Conservation (phyloP, 164 flowering plant genomes). For the Piper longum region DNA sequence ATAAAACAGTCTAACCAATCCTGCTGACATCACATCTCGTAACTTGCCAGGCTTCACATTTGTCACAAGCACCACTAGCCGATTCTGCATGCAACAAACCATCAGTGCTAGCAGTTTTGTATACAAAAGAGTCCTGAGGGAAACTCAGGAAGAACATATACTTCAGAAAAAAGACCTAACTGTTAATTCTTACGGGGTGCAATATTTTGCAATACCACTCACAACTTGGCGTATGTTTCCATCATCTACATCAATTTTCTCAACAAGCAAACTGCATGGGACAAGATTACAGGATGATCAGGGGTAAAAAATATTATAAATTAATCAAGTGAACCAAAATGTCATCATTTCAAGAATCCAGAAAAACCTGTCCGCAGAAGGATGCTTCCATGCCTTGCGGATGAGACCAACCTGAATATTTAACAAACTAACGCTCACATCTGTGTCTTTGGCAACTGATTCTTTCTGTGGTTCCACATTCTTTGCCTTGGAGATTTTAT, state of each 20-base stretch:
- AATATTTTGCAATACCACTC: constrained; percentile 90
- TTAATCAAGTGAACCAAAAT: not conserved
- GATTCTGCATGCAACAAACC: constrained; percentile 39
- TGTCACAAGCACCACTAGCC: constrained; percentile 70
- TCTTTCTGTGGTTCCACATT: constrained; percentile 42
- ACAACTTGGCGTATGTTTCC: constrained; percentile 81
- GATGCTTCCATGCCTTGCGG: constrained; percentile 95
- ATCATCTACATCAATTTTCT: constrained; percentile 92
- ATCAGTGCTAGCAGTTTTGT: not conserved
- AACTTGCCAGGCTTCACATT: constrained; percentile 96
- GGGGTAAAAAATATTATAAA: not conserved
- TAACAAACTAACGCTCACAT: constrained; percentile 57
- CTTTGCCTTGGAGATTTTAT: constrained; percentile 36
- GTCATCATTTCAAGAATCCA: not conserved
- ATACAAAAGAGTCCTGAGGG: not conserved
- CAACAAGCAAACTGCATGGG: constrained; percentile 69
- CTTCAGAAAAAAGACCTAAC: constrained; percentile 19
- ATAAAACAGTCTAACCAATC: constrained; percentile 44
- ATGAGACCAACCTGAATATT: constrained; percentile 85
- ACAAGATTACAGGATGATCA: not conserved
- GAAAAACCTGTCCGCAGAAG: constrained; percentile 93
- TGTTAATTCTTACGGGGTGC: constrained; percentile 58
- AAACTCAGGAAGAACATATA: not conserved
- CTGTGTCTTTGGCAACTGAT: constrained; percentile 44
- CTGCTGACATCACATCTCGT: constrained; percentile 83